Evolutionary conservation across 768 basidiomycete genomes (phyloP).

Genomic region (Mycena rebaudengoi): DNA sequence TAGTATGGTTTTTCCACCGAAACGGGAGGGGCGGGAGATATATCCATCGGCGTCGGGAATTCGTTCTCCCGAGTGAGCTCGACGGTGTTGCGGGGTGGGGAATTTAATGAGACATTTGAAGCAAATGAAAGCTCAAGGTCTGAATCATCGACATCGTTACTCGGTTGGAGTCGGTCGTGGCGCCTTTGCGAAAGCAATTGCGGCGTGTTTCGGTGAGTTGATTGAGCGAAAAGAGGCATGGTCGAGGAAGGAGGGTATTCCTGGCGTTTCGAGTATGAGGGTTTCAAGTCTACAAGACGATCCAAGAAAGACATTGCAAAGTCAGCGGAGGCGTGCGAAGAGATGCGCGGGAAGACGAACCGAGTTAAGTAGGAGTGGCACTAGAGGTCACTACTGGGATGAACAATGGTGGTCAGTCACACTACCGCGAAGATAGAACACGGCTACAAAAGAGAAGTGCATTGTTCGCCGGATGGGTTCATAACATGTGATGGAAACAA

Average conservation of each 20-base stretch:
- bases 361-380: conserved; percentile 26
- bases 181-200: conserved; percentile 58
- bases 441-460: conserved; percentile 18
- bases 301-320: conserved; percentile 49
- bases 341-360: conserved; percentile 28
- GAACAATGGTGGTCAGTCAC: conserved; percentile 27
- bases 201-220: conserved; percentile 53
- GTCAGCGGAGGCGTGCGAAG: conserved; percentile 28
- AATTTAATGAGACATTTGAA: conserved; percentile 82
- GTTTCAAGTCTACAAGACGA: conserved; percentile 48
- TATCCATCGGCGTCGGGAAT: conserved; percentile 78
- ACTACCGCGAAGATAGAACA: conserved; percentile 13
- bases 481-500: conserved; percentile 21
- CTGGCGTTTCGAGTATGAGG: conserved; percentile 52
- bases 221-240: conserved; percentile 65
- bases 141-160: conserved; percentile 72
- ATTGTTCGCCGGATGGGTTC: conserved; percentile 45
- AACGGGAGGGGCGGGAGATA: conserved; percentile 75
- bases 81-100: conserved; percentile 62
- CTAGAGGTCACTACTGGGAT: conserved; percentile 19
- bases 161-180: conserved; percentile 50
- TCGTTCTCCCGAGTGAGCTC: conserved; percentile 57
- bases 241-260: conserved; percentile 16
- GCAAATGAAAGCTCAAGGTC: conserved; percentile 86
- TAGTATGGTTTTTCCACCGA: conserved; percentile 45